Conservation (phyloP, 306 rosid genomes). For the Carpinus fangiana region DNA sequence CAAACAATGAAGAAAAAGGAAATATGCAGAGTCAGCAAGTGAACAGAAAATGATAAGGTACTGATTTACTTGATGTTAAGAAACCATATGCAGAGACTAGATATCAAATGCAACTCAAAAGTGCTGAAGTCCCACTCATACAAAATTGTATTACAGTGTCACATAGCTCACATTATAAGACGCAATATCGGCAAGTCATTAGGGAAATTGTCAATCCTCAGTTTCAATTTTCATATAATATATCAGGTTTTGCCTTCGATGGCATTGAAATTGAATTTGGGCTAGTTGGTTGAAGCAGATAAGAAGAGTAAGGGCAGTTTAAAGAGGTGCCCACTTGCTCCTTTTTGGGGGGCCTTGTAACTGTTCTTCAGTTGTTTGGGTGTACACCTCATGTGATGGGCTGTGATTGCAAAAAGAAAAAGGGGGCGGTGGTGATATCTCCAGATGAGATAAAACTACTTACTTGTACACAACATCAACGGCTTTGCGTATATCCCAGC, state of each 20-base stretch:
- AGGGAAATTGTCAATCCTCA: not conserved
- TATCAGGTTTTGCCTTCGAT: not conserved
- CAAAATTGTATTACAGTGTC: not conserved
- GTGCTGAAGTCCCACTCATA: not conserved
- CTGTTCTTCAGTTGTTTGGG: conserved; percentile 4
- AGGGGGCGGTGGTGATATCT: not conserved
- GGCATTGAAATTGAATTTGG: not conserved
- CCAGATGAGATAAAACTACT: conserved; percentile 26
- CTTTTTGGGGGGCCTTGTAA: not conserved
- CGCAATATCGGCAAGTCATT: not conserved
- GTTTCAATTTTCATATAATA: not conserved
- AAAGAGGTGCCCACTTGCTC: not conserved
- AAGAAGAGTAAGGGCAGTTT: not conserved
- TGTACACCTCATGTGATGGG: not conserved
- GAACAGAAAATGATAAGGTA: conserved; percentile 14
- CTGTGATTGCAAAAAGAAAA: too few species aligned
- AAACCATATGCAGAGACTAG: conserved; percentile 1
- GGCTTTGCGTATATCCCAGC: conserved; percentile 98
- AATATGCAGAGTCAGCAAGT: not conserved
- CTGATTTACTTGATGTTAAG: not conserved
- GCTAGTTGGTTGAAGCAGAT: not conserved
- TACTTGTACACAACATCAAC: conserved; percentile 93
- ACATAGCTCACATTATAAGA: conserved; percentile 1
- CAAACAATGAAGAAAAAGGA: conserved; percentile 12
- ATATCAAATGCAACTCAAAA: conserved; percentile 23